Evolutionary conservation across 2,329 filamentous ascomycete genomes (phyloP), one percentile per base, ranked within the genome.

Genomic region (Boeremia lycopersici): DNA sequence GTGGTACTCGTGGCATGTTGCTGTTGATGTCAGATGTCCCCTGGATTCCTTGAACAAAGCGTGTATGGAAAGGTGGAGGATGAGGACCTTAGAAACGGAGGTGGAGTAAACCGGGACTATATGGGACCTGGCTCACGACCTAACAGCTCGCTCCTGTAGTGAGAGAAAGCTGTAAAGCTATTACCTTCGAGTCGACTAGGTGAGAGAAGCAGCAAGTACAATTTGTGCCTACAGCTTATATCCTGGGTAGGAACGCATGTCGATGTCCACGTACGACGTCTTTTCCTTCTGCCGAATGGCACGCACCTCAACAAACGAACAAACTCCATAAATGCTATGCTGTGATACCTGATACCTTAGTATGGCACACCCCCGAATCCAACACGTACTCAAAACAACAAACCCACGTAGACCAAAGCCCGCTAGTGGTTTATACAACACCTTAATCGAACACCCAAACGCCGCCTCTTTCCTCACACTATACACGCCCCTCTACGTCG

Each of bases 261-360:
- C 19, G 3, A 23, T 23, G 5, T 23, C 19, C 19, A 23, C 19
- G 5, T 2, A 23, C 19, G 19, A 23, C 19, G 5, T 23, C 19
- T 23, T 23, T 23, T 5, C 19, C 5, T 23, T 23, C 19, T 23
- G 19, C 19, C 19, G 5, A 23, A 23, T 5, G 5, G 19, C 6
- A 29, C 13, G 2, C 25, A 15, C 4, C 13, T 17, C 4, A 38
- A 26, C 10, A 36, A 23, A 17, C 0, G 25, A 28, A 19, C 6
- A 35, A 26, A 45, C 45, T 54, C 29, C 29, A 31, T 41, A 23
- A 13, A 41, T 49, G 51, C 45, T 45, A 43, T 19, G 38, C 49
- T 36, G 44, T 17, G 23, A 13, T 36, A 11, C 30, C 9, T 10
- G 6, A 26, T 39, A 13, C 7, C 7, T 7, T 19, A 10, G 8